phyloP scores from a whole-genome alignment of 2,329 filamentous ascomycete species.

The Pestalotiopsis fici region DNA sequence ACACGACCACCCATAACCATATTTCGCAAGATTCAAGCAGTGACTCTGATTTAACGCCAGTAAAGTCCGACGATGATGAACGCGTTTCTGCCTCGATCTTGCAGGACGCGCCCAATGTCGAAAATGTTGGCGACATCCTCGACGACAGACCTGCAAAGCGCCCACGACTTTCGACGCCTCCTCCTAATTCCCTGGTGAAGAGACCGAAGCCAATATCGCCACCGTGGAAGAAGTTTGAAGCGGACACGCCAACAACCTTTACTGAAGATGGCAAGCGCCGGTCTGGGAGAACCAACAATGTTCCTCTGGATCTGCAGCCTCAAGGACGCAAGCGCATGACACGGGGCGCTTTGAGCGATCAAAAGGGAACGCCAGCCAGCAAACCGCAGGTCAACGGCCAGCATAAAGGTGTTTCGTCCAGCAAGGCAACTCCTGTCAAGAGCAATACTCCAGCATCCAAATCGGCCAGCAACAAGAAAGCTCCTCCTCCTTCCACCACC shows the following conservation, averaged over 20 bases:
- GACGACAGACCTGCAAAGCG: constrained; percentile 63
- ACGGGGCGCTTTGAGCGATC: constrained; percentile 41
- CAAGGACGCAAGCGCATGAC: constrained; percentile 53
- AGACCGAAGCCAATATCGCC: constrained; percentile 66
- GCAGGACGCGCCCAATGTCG: constrained; percentile 23
- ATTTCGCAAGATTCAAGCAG: constrained; percentile 2
- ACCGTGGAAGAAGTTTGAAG: constrained; percentile 86
- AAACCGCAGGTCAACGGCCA: constrained; percentile 30
- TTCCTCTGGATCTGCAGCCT: constrained; percentile 55
- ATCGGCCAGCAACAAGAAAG: constrained; percentile 23
- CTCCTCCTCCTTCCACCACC: constrained; percentile 15
- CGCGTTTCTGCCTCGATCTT: constrained; percentile 14
- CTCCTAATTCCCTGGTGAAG: constrained; percentile 36
- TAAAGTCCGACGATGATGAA: constrained; percentile 21
- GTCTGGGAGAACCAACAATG: constrained; percentile 63
- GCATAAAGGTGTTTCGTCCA: constrained; percentile 30
- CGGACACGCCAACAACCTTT: constrained; percentile 78
- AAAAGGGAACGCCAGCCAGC: constrained; percentile 33
- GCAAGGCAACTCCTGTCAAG: constrained; percentile 27
- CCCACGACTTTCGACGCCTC: constrained; percentile 55
- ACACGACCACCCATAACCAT: not conserved
- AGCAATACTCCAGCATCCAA: constrained; percentile 20
- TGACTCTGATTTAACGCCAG: constrained; percentile 14
- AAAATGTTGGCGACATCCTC: constrained; percentile 28
- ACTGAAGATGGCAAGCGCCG: constrained; percentile 71